A percentile compares a stretch with the other conserved stretches of the same genome.
Evolutionary conservation across 2,329 filamentous ascomycete species (phyloP).

Genomic region (Pyricularia grisea): DNA sequence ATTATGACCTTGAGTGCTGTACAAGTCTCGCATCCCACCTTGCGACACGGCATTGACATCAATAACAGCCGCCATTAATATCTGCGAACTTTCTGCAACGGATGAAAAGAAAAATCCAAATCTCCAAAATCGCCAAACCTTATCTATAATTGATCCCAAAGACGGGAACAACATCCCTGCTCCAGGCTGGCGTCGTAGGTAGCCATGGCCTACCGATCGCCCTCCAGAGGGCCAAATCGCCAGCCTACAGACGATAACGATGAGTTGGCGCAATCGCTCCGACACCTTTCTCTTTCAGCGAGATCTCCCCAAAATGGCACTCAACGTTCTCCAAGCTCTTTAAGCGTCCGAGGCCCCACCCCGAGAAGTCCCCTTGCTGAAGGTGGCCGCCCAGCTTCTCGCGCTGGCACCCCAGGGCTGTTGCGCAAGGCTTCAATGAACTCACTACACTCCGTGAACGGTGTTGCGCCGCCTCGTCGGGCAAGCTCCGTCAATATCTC

Average conservation of each 20-base stretch:
- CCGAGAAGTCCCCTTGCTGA: constrained; percentile 30
- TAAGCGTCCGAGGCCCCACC: constrained; percentile 19
- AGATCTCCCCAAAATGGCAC: constrained; percentile 6
- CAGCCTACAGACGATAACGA: constrained; percentile 1
- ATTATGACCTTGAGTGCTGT: neutral
- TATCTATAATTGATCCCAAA: neutral
- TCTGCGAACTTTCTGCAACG: neutral
- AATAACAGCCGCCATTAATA: neutral
- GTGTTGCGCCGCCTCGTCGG: constrained; percentile 33
- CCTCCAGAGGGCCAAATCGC: constrained; percentile 3
- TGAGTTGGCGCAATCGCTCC: constrained; percentile 12
- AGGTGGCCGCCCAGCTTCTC: constrained; percentile 27
- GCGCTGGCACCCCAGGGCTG: constrained; percentile 39
- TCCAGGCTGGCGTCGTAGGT: neutral
- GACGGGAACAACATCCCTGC: neutral
- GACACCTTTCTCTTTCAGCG: constrained; percentile 13
- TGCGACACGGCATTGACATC: neutral
- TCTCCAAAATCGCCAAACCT: neutral
- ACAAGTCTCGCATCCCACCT: neutral
- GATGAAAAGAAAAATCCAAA: neutral
- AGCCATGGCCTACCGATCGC: constrained; percentile 5
- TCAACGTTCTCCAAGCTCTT: constrained; percentile 14
- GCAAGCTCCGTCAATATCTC: constrained; percentile 33
- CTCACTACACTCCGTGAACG: constrained; percentile 38
- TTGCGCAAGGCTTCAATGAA: constrained; percentile 48